A percentile compares a stretch with the other conserved stretches of the same genome.
Evolutionary conservation across 1,284 basidiomycete genomes (phyloP).

Genomic region (Meira nashicola): DNA sequence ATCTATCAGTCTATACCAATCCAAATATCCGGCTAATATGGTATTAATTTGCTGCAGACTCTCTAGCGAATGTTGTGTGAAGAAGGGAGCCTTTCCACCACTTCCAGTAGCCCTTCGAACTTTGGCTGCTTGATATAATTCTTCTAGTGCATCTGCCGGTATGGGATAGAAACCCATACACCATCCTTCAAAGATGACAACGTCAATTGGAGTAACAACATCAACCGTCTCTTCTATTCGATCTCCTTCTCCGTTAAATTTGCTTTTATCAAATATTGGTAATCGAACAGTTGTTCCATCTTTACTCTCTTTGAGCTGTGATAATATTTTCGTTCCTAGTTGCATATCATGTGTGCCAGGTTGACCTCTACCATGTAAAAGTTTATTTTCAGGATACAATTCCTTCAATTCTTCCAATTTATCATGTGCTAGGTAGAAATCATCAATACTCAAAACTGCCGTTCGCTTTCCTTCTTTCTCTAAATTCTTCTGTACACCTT

Average conservation of each 20-base stretch:
- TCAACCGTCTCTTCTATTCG: slow-evolving; percentile 59
- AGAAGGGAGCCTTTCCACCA: slow-evolving; percentile 21
- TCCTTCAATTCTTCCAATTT: slow-evolving; percentile 61
- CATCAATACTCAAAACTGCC: slow-evolving; percentile 70
- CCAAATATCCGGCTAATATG: slow-evolving; percentile 60
- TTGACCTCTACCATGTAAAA: slow-evolving; percentile 73
- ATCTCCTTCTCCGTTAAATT: slow-evolving; percentile 75
- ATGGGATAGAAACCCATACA: slow-evolving; percentile 56
- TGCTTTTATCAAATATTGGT: slow-evolving; percentile 82
- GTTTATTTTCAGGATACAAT: slow-evolving; percentile 61
- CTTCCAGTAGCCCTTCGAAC: not conserved
- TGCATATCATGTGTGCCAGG: slow-evolving; percentile 79
- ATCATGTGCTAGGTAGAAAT: slow-evolving; percentile 72
- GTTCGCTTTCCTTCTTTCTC: slow-evolving; percentile 57
- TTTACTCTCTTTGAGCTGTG: slow-evolving; percentile 59
- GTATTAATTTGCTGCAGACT: slow-evolving; percentile 65
- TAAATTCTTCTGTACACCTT: slow-evolving; percentile 46
- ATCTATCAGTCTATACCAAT: slow-evolving; percentile 67
- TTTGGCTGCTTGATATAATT: slow-evolving; percentile 35
- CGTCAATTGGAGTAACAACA: slow-evolving; percentile 59
- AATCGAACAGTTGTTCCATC: slow-evolving; percentile 58
- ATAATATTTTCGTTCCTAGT: slow-evolving; percentile 62
- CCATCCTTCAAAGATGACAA: slow-evolving; percentile 76
- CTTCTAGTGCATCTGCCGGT: slow-evolving; percentile 44
- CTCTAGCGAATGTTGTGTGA: slow-evolving; percentile 50